Conservation (phyloP, 2,329 filamentous ascomycete genomes). For the Stromatinia cepivora region DNA sequence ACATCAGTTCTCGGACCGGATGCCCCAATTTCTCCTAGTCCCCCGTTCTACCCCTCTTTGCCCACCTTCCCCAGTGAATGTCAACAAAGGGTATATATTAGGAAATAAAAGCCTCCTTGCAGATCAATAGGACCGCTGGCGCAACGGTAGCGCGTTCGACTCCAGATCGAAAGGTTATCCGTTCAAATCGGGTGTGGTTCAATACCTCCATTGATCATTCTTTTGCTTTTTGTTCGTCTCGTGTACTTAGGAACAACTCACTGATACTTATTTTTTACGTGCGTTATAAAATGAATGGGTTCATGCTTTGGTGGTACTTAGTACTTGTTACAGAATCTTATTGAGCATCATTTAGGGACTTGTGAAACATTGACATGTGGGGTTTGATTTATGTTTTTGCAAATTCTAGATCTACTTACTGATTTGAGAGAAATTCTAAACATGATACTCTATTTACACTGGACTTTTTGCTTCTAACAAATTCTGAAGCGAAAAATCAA, state of each 20-base stretch:
- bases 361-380: neutral
- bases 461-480: neutral
- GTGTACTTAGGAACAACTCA: neutral
- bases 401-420: neutral
- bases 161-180: slow-evolving; percentile 41
- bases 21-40: neutral
- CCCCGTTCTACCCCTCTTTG: neutral
- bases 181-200: slow-evolving; percentile 40
- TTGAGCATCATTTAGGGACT: neutral
- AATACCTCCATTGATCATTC: slow-evolving; percentile 25
- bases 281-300: neutral
- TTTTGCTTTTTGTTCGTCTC: neutral
- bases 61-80: neutral
- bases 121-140: slow-evolving; percentile 26
- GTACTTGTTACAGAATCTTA: neutral
- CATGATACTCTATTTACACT: neutral
- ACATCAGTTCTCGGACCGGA: neutral
- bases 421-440: neutral
- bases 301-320: neutral
- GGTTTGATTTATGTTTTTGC: slow-evolving; percentile 1
- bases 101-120: accelerated
- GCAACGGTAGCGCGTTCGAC: slow-evolving; percentile 37
- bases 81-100: neutral
- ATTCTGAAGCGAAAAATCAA: slow-evolving; percentile 3
- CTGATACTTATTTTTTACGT: neutral